These are phyloP conservation scores for Monilinia polystroma DNA, from an alignment of 2,329 filamentous ascomycete species.

Conservation along the genomic window DNA sequence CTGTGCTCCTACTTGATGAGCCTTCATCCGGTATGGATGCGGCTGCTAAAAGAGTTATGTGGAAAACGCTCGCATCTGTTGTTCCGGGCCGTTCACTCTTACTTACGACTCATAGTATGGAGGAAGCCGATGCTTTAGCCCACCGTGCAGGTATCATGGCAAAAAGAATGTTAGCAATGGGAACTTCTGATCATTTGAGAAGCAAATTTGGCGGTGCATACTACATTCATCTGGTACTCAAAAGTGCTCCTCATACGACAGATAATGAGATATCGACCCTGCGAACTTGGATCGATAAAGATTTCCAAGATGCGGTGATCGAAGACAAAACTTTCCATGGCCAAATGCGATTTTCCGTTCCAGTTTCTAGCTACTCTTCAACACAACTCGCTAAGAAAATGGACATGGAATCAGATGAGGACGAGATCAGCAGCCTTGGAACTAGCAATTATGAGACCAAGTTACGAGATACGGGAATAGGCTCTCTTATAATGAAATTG, in stretches of 20 bases:
- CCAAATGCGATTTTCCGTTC: constrained; percentile 80
- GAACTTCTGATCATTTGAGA: constrained; percentile 70
- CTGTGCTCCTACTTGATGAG: constrained; percentile 84
- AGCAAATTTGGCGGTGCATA: constrained; percentile 74
- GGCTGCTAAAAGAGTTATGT: constrained; percentile 88
- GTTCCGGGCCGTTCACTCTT: constrained; percentile 77
- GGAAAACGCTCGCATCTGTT: constrained; percentile 75
- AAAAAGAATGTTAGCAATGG: constrained; percentile 79
- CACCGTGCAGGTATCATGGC: constrained; percentile 84
- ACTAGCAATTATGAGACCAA: constrained; percentile 22
- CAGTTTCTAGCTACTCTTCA: constrained; percentile 45
- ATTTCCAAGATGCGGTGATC: constrained; percentile 64
- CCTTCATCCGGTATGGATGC: constrained; percentile 88
- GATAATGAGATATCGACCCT: constrained; percentile 66
- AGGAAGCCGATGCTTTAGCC: constrained; percentile 88
- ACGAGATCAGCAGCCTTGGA: constrained; percentile 32
- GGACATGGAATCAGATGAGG: constrained; percentile 4
- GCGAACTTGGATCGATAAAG: constrained; percentile 60
- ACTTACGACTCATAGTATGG: constrained; percentile 92
- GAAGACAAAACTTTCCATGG: constrained; percentile 79
- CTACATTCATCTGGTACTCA: constrained; percentile 78
- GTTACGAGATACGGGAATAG: constrained; percentile 46
- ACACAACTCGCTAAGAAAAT: constrained; percentile 29
- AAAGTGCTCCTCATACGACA: constrained; percentile 69
- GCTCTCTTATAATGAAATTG: constrained; percentile 67